phyloP scores from a whole-genome alignment of 2,329 filamentous ascomycete species.

The Neonectria sp. region DNA sequence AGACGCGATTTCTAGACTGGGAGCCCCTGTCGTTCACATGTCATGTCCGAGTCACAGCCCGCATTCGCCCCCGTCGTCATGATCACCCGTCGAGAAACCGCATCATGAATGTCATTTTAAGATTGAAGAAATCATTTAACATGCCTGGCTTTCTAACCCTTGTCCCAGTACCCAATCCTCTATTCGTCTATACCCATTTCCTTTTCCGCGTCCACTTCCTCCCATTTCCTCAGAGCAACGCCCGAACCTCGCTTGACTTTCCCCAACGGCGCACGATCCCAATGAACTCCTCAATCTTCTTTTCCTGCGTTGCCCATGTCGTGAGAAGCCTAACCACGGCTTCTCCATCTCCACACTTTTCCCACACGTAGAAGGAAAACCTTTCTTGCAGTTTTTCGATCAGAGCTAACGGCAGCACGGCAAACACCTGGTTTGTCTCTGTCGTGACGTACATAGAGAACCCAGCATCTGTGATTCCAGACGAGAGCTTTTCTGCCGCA shows the following conservation, averaged over 20 bases:
- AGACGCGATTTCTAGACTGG: too few species aligned
- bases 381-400: conserved; percentile 57
- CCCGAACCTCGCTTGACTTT: background rate
- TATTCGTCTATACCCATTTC: background rate
- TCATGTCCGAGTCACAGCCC: too few species aligned
- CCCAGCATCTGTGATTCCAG: conserved; percentile 58
- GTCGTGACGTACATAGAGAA: conserved; percentile 60
- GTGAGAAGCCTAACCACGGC: conserved; percentile 63
- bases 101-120: too few species aligned
- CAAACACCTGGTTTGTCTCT: conserved; percentile 68
- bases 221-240: background rate
- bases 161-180: background rate
- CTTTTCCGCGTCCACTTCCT: background rate
- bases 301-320: conserved; percentile 64
- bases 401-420: conserved; percentile 56
- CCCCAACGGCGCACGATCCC: conserved; percentile 37
- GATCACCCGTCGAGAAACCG: too few species aligned
- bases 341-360: conserved; percentile 56
- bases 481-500: conserved; percentile 60
- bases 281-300: conserved; percentile 58
- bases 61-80: too few species aligned
- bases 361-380: conserved; percentile 65
- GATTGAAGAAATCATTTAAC: too few species aligned
- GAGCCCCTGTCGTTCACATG: too few species aligned
- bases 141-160: too few species aligned